phyloP scores from a whole-genome alignment of 2,329 filamentous ascomycete genomes.

The Sphaerulina vaccinii region DNA sequence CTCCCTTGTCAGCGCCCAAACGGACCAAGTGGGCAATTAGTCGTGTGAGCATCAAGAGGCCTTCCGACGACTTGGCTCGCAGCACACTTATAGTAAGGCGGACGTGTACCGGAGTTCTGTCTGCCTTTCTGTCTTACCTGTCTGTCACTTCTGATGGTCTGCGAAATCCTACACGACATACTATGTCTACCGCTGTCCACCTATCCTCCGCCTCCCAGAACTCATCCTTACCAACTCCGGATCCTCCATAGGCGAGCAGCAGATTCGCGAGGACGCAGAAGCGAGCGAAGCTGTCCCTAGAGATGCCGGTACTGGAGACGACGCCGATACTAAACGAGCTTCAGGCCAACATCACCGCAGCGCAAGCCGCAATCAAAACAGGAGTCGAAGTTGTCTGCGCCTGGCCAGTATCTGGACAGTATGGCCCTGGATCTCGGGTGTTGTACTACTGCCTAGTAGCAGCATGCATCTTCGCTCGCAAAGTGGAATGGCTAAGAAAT shows the following conservation, averaged over 20 bases:
- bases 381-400: conserved; percentile 52
- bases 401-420: conserved; percentile 59
- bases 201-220: not conserved
- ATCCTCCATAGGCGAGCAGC: not conserved
- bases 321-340: not conserved
- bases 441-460: conserved; percentile 64
- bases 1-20: not conserved
- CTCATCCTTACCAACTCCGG: not conserved
- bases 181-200: conserved; percentile 7
- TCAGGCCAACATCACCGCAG: not conserved
- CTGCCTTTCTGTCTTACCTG: not conserved
- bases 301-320: conserved; percentile 3
- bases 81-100: not conserved
- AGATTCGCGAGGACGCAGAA: not conserved
- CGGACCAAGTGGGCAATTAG: not conserved
- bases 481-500: conserved; percentile 60
- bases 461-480: conserved; percentile 62
- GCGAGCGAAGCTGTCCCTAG: not conserved
- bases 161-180: not conserved
- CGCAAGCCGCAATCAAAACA: not conserved
- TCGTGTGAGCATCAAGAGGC: conserved; percentile 1
- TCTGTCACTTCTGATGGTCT: not conserved
- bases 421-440: conserved; percentile 55
- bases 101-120: not conserved
- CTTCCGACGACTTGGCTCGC: not conserved